phyloP scores from a whole-genome alignment of 805 yeast species.

The Starmerella geochares region DNA sequence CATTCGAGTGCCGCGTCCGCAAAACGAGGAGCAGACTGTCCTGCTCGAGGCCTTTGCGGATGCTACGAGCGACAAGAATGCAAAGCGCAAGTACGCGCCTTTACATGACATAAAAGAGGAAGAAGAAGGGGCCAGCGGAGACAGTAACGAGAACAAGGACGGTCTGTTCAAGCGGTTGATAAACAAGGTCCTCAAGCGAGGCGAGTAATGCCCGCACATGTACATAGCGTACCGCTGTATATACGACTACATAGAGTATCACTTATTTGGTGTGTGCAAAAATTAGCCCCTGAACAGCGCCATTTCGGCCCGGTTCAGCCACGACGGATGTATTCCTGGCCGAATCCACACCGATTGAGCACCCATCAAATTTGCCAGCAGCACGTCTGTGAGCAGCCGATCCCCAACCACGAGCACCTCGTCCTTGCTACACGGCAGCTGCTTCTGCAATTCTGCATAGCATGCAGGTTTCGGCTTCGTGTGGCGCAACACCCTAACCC shows the following conservation, averaged over 20 bases:
- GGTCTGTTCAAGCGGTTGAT: slow-evolving; percentile 32
- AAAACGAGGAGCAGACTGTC: slow-evolving; percentile 75
- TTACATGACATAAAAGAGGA: slow-evolving; percentile 25
- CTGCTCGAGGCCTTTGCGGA: slow-evolving; percentile 91
- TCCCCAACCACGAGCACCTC: slow-evolving; percentile 87
- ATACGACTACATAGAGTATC: not conserved
- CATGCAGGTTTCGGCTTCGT: slow-evolving; percentile 33
- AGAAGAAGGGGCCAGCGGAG: slow-evolving; percentile 6
- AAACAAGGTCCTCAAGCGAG: slow-evolving; percentile 29
- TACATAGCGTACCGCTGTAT: no score
- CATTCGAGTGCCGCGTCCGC: slow-evolving; percentile 63
- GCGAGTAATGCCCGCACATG: no score
- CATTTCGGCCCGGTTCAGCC: slow-evolving; percentile 21
- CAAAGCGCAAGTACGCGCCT: slow-evolving; percentile 50
- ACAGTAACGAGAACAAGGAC: slow-evolving; percentile 13
- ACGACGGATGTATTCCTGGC: slow-evolving; percentile 51
- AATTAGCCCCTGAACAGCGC: slow-evolving; percentile 11
- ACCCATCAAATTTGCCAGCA: slow-evolving; percentile 93
- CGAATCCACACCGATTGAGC: slow-evolving; percentile 73
- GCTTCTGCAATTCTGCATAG: slow-evolving; percentile 51
- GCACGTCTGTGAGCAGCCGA: slow-evolving; percentile 76
- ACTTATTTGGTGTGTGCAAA: not conserved
- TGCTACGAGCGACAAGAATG: slow-evolving; percentile 67
- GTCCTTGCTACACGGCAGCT: slow-evolving; percentile 42
- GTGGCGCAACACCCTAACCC: slow-evolving; percentile 32